Conservation (phyloP, 805 yeast species). For the Teunomyces cretensis region DNA sequence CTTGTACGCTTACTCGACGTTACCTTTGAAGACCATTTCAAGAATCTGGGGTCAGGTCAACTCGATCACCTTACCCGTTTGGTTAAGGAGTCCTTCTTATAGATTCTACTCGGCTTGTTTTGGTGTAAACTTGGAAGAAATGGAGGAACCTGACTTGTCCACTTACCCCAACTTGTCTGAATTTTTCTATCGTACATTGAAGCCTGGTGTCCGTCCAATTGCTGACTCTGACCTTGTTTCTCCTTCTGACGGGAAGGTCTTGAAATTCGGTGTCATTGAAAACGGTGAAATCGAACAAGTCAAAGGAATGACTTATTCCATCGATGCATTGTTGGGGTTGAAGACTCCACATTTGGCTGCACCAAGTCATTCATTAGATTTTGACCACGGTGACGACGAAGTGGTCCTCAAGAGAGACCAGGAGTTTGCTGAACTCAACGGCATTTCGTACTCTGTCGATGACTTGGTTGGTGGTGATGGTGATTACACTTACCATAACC, state of each 20-base stretch:
- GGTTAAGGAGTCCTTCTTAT: conserved; percentile 84
- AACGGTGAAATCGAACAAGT: conserved; percentile 94
- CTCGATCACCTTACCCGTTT: conserved; percentile 76
- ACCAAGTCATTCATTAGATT: conserved; percentile 50
- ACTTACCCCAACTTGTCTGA: conserved; percentile 81
- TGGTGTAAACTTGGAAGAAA: conserved; percentile 88
- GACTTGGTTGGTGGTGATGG: conserved; percentile 62
- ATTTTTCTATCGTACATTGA: conserved; percentile 82
- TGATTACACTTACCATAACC: conserved; percentile 42
- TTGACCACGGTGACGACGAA: conserved; percentile 40
- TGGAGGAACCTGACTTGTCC: conserved; percentile 75
- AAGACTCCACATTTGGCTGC: conserved; percentile 50
- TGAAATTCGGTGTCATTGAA: conserved; percentile 78
- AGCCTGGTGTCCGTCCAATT: conserved; percentile 77
- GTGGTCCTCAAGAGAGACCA: conserved; percentile 52
- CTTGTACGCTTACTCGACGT: conserved; percentile 80
- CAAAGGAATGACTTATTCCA: conserved; percentile 90
- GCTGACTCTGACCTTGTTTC: conserved; percentile 67
- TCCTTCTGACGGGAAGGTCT: conserved; percentile 91
- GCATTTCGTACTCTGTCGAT: conserved; percentile 68
- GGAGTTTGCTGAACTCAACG: conserved; percentile 77
- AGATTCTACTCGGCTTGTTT: conserved; percentile 73
- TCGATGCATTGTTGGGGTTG: conserved; percentile 83
- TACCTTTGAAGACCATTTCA: conserved; percentile 88
- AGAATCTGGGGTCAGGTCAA: conserved; percentile 94